phyloP scores from a whole-genome alignment of 345 rosid genomes.

The Nephelium lappaceum region DNA sequence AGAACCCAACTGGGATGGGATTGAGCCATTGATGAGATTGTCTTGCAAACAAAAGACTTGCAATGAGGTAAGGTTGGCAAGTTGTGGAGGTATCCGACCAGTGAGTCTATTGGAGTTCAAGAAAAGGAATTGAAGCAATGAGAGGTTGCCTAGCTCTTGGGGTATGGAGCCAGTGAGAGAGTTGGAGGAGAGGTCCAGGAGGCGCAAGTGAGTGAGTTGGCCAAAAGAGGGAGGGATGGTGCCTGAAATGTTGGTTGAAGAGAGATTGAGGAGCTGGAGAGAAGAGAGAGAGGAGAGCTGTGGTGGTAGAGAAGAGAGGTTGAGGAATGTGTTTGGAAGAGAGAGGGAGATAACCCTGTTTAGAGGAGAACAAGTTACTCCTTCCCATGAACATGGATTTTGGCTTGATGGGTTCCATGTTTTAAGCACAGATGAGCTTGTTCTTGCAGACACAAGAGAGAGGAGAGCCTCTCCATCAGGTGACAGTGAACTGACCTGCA shows the following conservation, averaged over 20 bases:
- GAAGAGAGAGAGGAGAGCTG: constrained; percentile 78
- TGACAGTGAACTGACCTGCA: constrained; percentile 50
- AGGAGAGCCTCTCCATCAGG: constrained; percentile 83
- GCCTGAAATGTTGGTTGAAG: constrained; percentile 88
- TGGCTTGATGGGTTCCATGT: constrained; percentile 79
- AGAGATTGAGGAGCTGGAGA: constrained; percentile 87
- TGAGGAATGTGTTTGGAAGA: constrained; percentile 80
- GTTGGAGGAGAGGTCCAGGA: constrained; percentile 93
- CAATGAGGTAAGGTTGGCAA: constrained; percentile 63
- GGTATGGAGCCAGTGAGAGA: constrained; percentile 78
- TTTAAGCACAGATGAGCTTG: constrained; percentile 57
- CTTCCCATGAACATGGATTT: constrained; percentile 94
- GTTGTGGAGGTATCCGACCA: constrained; percentile 67
- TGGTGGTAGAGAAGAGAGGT: constrained; percentile 71
- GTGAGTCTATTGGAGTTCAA: constrained; percentile 75
- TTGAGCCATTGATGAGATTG: constrained; percentile 79
- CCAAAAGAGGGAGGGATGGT: constrained; percentile 81
- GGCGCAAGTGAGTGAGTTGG: constrained; percentile 63
- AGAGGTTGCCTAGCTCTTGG: constrained; percentile 65
- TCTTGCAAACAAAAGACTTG: constrained; percentile 90
- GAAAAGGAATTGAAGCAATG: constrained; percentile 83
- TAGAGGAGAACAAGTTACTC: constrained; percentile 83
- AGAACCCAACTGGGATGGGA: constrained; percentile 81
- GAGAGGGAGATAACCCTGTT: constrained; percentile 81
- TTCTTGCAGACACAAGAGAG: constrained; percentile 55